Base-by-base conservation (phyloP, 1,284 basidiomycete genomes). In the Clitocybe nebularis region DNA sequence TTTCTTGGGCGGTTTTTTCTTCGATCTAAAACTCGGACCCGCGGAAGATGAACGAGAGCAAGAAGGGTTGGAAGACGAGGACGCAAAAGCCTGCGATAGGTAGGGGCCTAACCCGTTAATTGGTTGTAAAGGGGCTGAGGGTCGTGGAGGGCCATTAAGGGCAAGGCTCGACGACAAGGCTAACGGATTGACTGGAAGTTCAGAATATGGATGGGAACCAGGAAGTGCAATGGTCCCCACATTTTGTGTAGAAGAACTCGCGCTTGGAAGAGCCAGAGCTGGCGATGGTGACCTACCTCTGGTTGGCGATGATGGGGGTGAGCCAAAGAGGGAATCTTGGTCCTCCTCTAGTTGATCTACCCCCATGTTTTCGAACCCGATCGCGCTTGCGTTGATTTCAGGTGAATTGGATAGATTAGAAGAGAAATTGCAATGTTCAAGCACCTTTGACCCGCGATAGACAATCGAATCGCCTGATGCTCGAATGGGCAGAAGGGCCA, bases 211-310 rank as follows among this genome's bases (percentile, higher is more conserved):
- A 72, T 85, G 86, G 84, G 84, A 85, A 80, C 85, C 85, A 87
- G 84, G 84, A 86, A 87, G 86, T 89, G 86, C 86, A 89, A 88
- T 88, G 84, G 86, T 84, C 85, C 85, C 86, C 85, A 89, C 86
- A 77, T 89, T 88, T 86, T 87, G 69, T 72, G 64, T 68, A 67
- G 67, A 63, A 61, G 55, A 62, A 62, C 62, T 50, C 42, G 59
- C 52, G 53, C 69, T 66, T 54, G 80, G 79, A 49, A 82, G 68
- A 45, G 81, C 81, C 60, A 80, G 65, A 26, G 59, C 60, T 52
- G 80, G 78, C 57, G 80, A 83, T 64, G 77, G 75, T 67, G 81
- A 82, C 80, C 82, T 87, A 82, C 80, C 81, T 81, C 75, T 76
- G 59, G 51, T 59, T 54, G 84, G 81, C 39, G 82, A 81, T 16